A percentile compares a stretch with the other conserved stretches of the same genome.
Evolutionary conservation across 495 filamentous ascomycete genomes (phyloP).

Genomic region (Penicillium coprophilum): DNA sequence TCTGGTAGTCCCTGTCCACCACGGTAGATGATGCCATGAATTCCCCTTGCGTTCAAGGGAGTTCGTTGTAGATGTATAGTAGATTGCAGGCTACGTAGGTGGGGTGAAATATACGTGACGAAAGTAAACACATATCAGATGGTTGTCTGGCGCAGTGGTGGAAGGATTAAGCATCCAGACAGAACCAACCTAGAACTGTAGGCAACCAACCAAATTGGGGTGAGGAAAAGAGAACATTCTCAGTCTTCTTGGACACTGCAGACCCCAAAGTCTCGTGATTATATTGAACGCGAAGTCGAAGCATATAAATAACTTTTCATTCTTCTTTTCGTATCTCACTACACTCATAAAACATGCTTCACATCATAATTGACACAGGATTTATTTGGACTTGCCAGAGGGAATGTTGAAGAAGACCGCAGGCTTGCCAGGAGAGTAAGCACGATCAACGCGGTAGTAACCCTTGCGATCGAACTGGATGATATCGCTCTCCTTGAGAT

Average conservation of each 20-base stretch:
- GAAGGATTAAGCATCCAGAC: neutral
- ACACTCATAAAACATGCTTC: constrained; percentile 10
- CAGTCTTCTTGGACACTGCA: neutral
- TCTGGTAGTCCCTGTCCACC: neutral
- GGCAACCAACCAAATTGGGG: neutral
- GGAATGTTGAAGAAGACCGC: constrained; percentile 80
- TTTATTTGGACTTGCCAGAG: constrained; percentile 60
- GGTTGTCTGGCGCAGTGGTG: neutral
- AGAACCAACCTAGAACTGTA: too few relatives aligned
- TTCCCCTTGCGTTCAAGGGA: neutral
- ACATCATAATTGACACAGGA: constrained; percentile 3
- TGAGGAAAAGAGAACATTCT: neutral
- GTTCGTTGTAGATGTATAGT: neutral
- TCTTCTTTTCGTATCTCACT: constrained; percentile 3
- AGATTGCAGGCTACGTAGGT: neutral
- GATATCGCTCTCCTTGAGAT: constrained; percentile 77
- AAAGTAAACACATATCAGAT: too few relatives aligned
- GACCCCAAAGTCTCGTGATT: neutral
- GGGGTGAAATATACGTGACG: too few relatives aligned
- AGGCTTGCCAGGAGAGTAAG: constrained; percentile 56
- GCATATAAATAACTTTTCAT: neutral
- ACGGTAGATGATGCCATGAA: neutral
- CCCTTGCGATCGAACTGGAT: constrained; percentile 94
- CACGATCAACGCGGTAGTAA: constrained; percentile 76
- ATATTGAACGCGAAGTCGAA: neutral